Base-by-base conservation (phyloP, 257 asterid genomes). In the Capsicum baccatum region DNA sequence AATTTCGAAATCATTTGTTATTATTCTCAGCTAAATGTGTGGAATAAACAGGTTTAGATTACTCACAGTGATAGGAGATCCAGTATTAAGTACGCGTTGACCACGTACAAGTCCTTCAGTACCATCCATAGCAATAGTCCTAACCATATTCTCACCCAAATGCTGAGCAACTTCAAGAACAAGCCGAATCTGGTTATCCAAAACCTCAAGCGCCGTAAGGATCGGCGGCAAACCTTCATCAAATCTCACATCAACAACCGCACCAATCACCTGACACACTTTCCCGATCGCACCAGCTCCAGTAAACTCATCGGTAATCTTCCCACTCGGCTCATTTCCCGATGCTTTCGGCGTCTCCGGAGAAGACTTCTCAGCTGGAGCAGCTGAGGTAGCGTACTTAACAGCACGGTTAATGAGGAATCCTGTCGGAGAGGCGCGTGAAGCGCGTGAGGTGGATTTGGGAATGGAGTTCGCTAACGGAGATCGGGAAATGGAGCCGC, bases 41-140 rank as follows among this genome's bases (percentile, higher is more conserved):
- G 33, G 33, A 26, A 26, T 26, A 26, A 26, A 26, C 33, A 26
- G 2, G 33, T 26, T 26, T 26, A 39, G 68, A 67, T 58, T 39
- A 81, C 97, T 94, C 90, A 95, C 98, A 78, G 94, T 94, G 82
- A 95, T 93, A 9, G 98, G 98, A 2, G 98, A 93, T 0, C 98
- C 98, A 33, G 98, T 95, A 89, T 95, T 95, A 67, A 92, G 96
- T 82, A 95, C 98, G 66, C 88, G 89, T 88, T 94, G 98, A 47
- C 98, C 98, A 68, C 98, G 89, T 48, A 96, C 98, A 37, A 95
- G 88, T 42, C 98, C 98, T 88, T 95, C 98, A 67, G 98, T 95
- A 68, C 98, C 98, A 89, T 95, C 98, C 98, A 95, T 95, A 79
- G 98, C 98, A 89, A 95, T 95, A 64, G 97, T 92, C 89, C 98